Evolutionary conservation across 768 basidiomycete genomes (phyloP), one percentile per base, ranked within the genome.

Genomic region (Boletus fagicola): DNA sequence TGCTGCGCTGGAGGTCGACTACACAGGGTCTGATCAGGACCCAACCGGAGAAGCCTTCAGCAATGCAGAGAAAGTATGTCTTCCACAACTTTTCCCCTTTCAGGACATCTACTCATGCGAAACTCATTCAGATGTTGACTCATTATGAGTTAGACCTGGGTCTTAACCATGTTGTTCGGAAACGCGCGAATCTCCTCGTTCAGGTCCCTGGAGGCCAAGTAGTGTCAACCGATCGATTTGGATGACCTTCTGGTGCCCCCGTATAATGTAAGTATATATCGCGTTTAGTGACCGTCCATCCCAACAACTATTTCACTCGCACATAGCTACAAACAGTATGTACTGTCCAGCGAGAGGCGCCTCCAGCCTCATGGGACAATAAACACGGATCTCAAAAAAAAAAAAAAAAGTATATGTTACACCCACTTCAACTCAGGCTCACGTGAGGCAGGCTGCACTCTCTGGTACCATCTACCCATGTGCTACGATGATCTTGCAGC

Each of bases 111-210:
- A 64, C 59, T 61, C 30, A 54, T 15, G 13, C 8, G 33, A 46
- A 35, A 42, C 12, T 39, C 51, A 40, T 39, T 2, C 62, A 94
- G 95, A 88, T 97, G 86, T 77, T 99, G 59, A 98, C 95, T 0
- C 98, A 97, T 72, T 99, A 99, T 72, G 97, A 99, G 74, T 83
- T 99, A 33, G 97, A 99, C 72, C 78, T 99, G 50, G 97, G 97
- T 20, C 81, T 99, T 47, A 99, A 99, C 65, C 97, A 99, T 67
- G 97, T 99, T 62, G 97, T 98, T 13, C 83, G 97, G 47, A 98
- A 98, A 78, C 84, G 94, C 44, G 97, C 97, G 12, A 99, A 98
- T 69, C 77, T 98, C 35, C 86, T 99, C 4, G 91, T 99, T 1
- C 97, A 98, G 78, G 97, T 99, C 1, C 97, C 97, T 30, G 97